Conservation (phyloP, 768 basidiomycete species). For the Rhodotorula kratochvilovae region DNA sequence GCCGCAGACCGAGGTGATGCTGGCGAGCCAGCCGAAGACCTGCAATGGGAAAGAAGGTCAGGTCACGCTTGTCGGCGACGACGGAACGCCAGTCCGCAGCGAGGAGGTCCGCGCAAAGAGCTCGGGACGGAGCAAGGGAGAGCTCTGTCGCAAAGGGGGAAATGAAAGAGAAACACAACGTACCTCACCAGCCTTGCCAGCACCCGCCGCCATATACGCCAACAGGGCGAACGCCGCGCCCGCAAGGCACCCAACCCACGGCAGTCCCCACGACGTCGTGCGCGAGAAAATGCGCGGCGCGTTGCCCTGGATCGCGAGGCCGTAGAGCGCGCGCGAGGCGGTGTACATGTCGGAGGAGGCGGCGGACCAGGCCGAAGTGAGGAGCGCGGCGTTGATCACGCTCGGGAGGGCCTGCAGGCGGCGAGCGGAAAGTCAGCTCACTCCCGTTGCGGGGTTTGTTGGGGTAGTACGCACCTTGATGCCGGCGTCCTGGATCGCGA, state of each 20-base stretch:
- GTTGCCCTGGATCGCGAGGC: slow-evolving; percentile 46
- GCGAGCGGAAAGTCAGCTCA: too few species aligned
- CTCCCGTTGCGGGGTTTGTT: too few species aligned
- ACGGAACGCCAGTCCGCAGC: too few species aligned
- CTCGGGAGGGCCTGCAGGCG: slow-evolving; percentile 44
- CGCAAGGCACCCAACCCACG: slow-evolving; percentile 44
- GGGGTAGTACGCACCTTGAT: slow-evolving; percentile 41
- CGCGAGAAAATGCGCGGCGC: slow-evolving; percentile 47
- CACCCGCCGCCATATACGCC: slow-evolving; percentile 25
- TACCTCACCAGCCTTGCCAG: slow-evolving; percentile 38
- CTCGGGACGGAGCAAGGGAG: too few species aligned
- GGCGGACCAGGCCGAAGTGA: slow-evolving; percentile 49
- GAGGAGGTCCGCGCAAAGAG: too few species aligned
- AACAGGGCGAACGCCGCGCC: slow-evolving; percentile 41
- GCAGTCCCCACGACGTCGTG: slow-evolving; percentile 47
- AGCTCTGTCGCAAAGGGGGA: not conserved
- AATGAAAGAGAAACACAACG: slow-evolving; percentile 47
- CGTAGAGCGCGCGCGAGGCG: slow-evolving; percentile 48
- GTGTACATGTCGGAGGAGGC: slow-evolving; percentile 42
- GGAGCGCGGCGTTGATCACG: slow-evolving; percentile 49
- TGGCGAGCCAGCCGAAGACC: slow-evolving; percentile 38
- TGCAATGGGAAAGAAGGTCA: not conserved
- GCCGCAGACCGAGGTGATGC: slow-evolving; percentile 42
- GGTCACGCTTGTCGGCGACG: too few species aligned
- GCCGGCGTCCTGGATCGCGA: slow-evolving; percentile 48